phyloP scores from a whole-genome alignment of 345 rosid species.

The Turnera subulata region DNA sequence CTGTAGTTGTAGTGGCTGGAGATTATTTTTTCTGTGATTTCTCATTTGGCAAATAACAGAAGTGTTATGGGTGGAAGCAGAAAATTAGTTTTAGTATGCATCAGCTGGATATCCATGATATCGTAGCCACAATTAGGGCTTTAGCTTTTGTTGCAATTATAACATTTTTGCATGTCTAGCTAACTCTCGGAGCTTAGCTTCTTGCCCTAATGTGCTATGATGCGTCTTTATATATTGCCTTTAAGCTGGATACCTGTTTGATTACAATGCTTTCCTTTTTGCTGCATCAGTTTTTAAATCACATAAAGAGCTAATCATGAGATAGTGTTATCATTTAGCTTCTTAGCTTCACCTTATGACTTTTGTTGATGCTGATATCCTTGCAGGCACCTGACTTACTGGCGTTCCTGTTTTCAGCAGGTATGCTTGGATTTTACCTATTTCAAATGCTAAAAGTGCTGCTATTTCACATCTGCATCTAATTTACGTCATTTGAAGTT shows the following conservation, averaged over 20 bases:
- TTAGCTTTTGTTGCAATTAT: too few relatives aligned
- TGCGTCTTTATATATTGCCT: too few relatives aligned
- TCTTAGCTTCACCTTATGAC: not conserved
- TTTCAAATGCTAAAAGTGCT: not conserved
- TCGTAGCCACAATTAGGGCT: not conserved
- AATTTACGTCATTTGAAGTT: not conserved
- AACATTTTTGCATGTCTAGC: too few relatives aligned
- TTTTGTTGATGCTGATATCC: constrained; percentile 3
- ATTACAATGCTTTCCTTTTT: too few relatives aligned
- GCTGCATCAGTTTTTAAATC: too few relatives aligned
- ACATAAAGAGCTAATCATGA: too few relatives aligned
- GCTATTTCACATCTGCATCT: too few relatives aligned
- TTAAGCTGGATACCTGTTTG: too few relatives aligned
- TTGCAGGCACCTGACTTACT: constrained; percentile 90
- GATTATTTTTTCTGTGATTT: not conserved
- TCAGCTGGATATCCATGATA: not conserved
- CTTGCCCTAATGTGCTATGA: too few relatives aligned
- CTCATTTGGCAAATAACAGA: not conserved
- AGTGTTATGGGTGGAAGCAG: not conserved
- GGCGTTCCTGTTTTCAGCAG: constrained; percentile 63
- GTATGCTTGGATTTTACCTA: constrained; percentile 29
- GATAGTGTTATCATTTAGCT: too few relatives aligned
- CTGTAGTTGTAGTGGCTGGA: not conserved
- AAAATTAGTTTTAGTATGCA: not conserved
- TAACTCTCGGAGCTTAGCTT: too few relatives aligned